phyloP scores from a whole-genome alignment of 768 basidiomycete genomes.

The Xerocomellus intermedius region DNA sequence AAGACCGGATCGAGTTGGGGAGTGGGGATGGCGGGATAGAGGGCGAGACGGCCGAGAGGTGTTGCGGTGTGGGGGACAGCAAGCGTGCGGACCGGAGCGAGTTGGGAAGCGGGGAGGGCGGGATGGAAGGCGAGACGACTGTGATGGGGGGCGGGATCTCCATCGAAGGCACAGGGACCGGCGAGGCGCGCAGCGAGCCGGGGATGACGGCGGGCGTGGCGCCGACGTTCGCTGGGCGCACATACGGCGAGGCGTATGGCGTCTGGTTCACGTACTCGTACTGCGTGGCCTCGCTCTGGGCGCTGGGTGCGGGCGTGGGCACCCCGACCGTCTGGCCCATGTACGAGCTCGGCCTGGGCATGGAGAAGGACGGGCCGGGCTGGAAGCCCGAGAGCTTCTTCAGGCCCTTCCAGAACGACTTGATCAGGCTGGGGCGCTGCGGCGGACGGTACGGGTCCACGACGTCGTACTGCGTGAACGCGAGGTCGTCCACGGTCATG shows the following conservation, averaged over 20 bases:
- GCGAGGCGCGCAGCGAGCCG: slow-evolving; percentile 1
- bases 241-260: slow-evolving; percentile 19
- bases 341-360: background rate
- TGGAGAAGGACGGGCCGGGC: slow-evolving; percentile 2
- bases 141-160: slow-evolving; percentile 7
- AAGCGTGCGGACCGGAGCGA: slow-evolving; percentile 4
- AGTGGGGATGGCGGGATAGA: slow-evolving; percentile 9
- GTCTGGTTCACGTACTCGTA: slow-evolving; percentile 22
- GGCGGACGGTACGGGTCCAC: slow-evolving; percentile 10
- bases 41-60: slow-evolving; percentile 12
- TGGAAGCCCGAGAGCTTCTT: slow-evolving; percentile 28
- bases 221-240: background rate
- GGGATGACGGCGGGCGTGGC: background rate
- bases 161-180: background rate
- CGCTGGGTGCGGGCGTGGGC: background rate
- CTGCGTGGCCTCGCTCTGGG: slow-evolving; percentile 7
- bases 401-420: slow-evolving; percentile 34
- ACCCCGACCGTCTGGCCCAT: slow-evolving; percentile 1
- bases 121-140: slow-evolving; percentile 16
- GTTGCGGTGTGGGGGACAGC: background rate
- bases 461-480: background rate
- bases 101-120: slow-evolving; percentile 6
- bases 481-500: slow-evolving; percentile 25
- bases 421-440: slow-evolving; percentile 19
- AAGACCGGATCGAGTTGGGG: slow-evolving; percentile 9